Evolutionary conservation across 768 basidiomycete genomes (phyloP), one percentile per base, ranked within the genome.

Genomic region (Boletus rubropictus): DNA sequence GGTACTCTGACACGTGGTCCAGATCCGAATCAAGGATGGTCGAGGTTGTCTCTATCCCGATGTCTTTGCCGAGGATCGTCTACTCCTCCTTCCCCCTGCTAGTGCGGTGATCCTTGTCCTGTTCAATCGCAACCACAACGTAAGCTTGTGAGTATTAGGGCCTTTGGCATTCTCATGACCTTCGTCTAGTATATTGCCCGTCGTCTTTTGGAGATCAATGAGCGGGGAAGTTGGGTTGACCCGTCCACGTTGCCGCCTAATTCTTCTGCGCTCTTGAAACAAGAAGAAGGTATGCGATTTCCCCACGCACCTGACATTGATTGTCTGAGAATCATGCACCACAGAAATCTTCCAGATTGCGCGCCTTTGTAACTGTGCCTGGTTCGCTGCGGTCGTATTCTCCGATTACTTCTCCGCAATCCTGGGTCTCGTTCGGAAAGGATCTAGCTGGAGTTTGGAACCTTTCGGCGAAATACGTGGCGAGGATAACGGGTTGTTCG

Each of bases 121-220:
- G n/a, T 92, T 91, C 74, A 88, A 75, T 59, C 77, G 89, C n/a
- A 92, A 92, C 51, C 89, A 92, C 59, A 92, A 89, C 57, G 89
- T 89, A 53, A 52, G 82, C 66, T 11, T 15, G 3, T 5, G 5
- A 18, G 1, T 7, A 27, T 44, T 41, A 44, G 2, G 12, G 12
- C 2, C 36, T 43, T 7, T 2, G 5, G 4, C 25, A 15, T 37
- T 31, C 35, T 36, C 1, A 36, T 41, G 20, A 49, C 11, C 3
- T 22, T 37, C 7, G 22, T 39, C 3, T 51, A 93, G 87, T 89
- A 86, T 63, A 89, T 91, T 44, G 88, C 86, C 9, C 72, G 72
- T 46, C 88, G 82, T 56, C 68, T 92, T 3, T 71, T 86, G 44
- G 82, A 89, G 58, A 82, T 92, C 53, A 92, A 92, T 56, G 89